These are phyloP conservation scores for Leucaena leucocephala DNA, from an alignment of 306 rosid species.

Conservation along the genomic window DNA sequence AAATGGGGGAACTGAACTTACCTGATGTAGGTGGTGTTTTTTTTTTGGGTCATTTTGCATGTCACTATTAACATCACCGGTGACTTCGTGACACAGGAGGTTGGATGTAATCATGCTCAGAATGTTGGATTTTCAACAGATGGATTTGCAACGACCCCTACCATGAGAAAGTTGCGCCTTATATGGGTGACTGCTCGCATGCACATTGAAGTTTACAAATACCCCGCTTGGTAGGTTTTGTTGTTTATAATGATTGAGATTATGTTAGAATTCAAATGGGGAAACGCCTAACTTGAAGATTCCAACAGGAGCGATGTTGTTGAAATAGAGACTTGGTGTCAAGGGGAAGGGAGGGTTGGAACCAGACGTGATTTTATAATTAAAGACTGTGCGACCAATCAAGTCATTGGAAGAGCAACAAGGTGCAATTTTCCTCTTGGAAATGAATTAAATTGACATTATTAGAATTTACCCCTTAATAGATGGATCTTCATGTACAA, in stretches of 20 bases:
- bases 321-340: constrained; percentile 97
- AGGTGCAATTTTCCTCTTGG: no score
- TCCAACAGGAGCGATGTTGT: constrained; percentile 84
- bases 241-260: constrained; percentile 7
- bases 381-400: no score
- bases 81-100: constrained; percentile 65
- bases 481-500: constrained; percentile 6
- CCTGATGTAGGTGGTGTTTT: not conserved
- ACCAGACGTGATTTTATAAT: constrained; percentile 88
- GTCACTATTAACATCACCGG: constrained; percentile 20
- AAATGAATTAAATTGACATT: no score
- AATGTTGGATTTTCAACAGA: constrained; percentile 90
- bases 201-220: constrained; percentile 94
- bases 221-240: constrained; percentile 80
- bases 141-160: constrained; percentile 91
- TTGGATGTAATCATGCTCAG: constrained; percentile 97
- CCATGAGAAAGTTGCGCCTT: constrained; percentile 89
- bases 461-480: not conserved
- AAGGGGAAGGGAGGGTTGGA: constrained; percentile 90
- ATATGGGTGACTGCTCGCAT: constrained; percentile 99
- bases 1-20: not conserved
- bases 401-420: no score
- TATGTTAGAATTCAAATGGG: constrained; percentile 12
- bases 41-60: not conserved
- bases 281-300: constrained; percentile 25